These are phyloP conservation scores for Auricularia sp. DNA, from an alignment of 768 basidiomycete species.

Conservation along the genomic window DNA sequence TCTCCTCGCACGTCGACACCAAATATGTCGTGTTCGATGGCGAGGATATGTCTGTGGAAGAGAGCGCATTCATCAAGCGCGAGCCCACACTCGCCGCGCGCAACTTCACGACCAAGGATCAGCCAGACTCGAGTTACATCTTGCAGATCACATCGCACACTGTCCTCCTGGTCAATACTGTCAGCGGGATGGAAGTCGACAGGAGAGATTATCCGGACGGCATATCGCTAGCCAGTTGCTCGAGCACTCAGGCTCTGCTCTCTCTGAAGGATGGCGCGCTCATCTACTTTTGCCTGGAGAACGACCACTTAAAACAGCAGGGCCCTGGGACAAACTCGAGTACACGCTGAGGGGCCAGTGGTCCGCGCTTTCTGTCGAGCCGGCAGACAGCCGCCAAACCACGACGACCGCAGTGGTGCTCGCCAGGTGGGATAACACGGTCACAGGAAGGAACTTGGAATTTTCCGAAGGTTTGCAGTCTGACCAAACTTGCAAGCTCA, in stretches of 20 bases:
- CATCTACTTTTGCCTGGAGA: not conserved
- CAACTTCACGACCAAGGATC: constrained; percentile 36
- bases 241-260: not conserved
- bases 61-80: constrained; percentile 36
- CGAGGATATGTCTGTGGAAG: constrained; percentile 4
- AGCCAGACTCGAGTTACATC: constrained; percentile 42
- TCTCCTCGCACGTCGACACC: constrained; percentile 49
- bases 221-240: not conserved
- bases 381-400: not conserved
- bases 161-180: constrained; percentile 42
- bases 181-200: constrained; percentile 20
- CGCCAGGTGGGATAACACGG: not conserved
- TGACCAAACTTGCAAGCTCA: too few species aligned
- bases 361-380: not conserved
- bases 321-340: not conserved
- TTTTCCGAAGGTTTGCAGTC: too few species aligned
- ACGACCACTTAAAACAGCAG: not conserved
- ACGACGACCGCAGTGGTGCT: not conserved
- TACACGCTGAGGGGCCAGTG: not conserved
- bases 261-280: not conserved
- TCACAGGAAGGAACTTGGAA: too few species aligned
- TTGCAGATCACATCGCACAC: constrained; percentile 64
- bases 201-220: not conserved
- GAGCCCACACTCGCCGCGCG: constrained; percentile 54
- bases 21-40: not conserved